These are phyloP conservation scores for Phytophthora pistaciae DNA, from an alignment of 352 stramenopile genomes.

Conservation along the genomic window DNA sequence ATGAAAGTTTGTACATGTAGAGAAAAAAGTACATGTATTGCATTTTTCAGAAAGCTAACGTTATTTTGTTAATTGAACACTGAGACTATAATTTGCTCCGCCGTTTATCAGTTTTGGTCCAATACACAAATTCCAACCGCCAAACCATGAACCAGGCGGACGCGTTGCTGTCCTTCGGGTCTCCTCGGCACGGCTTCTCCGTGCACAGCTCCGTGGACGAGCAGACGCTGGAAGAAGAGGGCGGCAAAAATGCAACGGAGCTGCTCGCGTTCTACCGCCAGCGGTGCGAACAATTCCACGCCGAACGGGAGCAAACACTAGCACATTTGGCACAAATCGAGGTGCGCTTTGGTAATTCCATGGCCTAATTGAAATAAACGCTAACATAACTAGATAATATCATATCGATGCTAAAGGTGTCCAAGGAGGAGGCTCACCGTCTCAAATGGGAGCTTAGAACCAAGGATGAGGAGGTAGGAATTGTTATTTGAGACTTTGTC, in stretches of 20 bases:
- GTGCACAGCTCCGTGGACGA: constrained; percentile 26
- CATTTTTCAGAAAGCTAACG: too few relatives aligned
- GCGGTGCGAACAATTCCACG: constrained; percentile 72
- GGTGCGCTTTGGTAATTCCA: constrained; percentile 29
- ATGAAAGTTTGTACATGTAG: too few relatives aligned
- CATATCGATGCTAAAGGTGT: constrained; percentile 47
- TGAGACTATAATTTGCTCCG: neutral
- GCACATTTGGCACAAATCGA: constrained; percentile 66
- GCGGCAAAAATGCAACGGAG: constrained; percentile 21
- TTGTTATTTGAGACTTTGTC: neutral
- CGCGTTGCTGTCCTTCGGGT: constrained; percentile 66
- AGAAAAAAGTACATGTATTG: too few relatives aligned
- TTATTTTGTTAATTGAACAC: neutral
- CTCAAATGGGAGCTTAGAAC: constrained; percentile 78
- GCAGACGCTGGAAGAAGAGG: constrained; percentile 14
- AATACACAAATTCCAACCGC: constrained; percentile 11
- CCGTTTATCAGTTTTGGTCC: constrained; percentile 5
- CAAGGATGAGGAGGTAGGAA: constrained; percentile 69
- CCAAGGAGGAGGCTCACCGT: constrained; percentile 79
- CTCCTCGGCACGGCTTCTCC: constrained; percentile 49
- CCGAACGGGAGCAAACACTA: constrained; percentile 63
- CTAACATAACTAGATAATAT: constrained; percentile 1
- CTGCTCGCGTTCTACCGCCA: constrained; percentile 76
- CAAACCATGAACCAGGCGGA: constrained; percentile 35
- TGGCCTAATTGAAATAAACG: constrained; percentile 1